A percentile compares a stretch with the other conserved stretches of the same genome.
These are phyloP conservation scores for Elasticomyces elasticus DNA, from an alignment of 495 filamentous ascomycete species.

Conservation along the genomic window DNA sequence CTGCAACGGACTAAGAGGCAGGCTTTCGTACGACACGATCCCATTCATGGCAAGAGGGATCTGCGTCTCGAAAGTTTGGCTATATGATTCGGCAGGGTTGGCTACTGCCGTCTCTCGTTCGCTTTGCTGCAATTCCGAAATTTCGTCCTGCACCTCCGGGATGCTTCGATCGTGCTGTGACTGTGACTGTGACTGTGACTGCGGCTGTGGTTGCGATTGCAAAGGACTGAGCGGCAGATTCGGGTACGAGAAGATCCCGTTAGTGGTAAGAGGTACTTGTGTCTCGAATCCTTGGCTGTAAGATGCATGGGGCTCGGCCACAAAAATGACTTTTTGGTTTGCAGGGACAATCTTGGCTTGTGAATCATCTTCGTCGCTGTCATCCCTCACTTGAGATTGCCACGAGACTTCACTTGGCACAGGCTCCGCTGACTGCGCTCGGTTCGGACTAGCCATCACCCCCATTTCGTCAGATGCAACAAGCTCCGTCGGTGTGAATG, in stretches of 20 bases:
- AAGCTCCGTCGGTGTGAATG: neutral
- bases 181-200: neutral
- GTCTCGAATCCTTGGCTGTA: neutral
- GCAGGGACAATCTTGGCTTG: neutral
- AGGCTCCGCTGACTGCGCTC: neutral
- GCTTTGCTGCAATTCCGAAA: slow-evolving; percentile 4
- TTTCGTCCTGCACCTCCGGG: too few relatives aligned
- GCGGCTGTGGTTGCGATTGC: slow-evolving; percentile 1
- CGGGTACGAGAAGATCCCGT: neutral
- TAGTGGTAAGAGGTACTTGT: neutral
- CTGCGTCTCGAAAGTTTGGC: too few relatives aligned
- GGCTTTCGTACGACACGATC: neutral
- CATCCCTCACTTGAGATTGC: neutral
- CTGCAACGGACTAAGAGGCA: neutral
- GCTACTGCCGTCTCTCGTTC: neutral
- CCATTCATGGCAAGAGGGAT: neutral
- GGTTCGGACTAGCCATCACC: neutral
- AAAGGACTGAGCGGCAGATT: neutral
- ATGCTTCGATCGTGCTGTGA: neutral
- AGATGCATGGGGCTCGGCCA: neutral
- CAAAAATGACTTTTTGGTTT: neutral
- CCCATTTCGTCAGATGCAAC: neutral
- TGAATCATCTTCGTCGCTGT: neutral
- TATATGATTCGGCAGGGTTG: neutral
- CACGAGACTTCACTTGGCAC: neutral